These are phyloP conservation scores for Cyphellophora attinorum DNA, from an alignment of 2,329 filamentous ascomycete species.

Conservation along the genomic window DNA sequence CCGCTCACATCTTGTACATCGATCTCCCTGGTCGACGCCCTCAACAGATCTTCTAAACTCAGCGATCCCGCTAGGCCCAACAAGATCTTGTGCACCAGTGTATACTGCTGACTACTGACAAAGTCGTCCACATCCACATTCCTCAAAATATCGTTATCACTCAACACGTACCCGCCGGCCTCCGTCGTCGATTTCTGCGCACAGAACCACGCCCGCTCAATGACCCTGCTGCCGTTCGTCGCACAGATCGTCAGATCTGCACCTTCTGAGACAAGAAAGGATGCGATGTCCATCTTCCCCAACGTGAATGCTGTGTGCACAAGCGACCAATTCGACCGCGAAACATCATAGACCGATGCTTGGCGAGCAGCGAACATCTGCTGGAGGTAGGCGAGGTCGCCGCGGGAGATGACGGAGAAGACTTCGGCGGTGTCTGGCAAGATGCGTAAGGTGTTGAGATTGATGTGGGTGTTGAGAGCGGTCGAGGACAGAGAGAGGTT, in stretches of 20 bases:
- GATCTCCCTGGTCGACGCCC: constrained; percentile 2
- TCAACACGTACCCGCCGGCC: constrained; percentile 2
- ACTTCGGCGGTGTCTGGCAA: constrained; percentile 4
- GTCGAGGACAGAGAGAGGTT: constrained; percentile 1
- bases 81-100: constrained; percentile 5
- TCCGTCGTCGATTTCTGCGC: not conserved
- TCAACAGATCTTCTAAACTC: constrained; percentile 1
- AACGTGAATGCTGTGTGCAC: constrained; percentile 5
- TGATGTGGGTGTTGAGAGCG: constrained; percentile 4
- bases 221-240: constrained; percentile 4
- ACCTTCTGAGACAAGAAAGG: constrained; percentile 4
- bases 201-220: constrained; percentile 5
- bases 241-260: constrained; percentile 5
- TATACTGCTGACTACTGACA: constrained; percentile 4
- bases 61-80: constrained; percentile 3
- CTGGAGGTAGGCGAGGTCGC: constrained; percentile 1
- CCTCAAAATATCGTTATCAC: constrained; percentile 3
- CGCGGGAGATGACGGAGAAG: constrained; percentile 2
- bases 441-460: constrained; percentile 5
- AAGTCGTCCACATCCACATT: constrained; percentile 5
- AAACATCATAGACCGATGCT: constrained; percentile 5
- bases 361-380: constrained; percentile 1
- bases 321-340: constrained; percentile 1
- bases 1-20: constrained; percentile 3
- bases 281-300: not conserved